Conservation (phyloP, 805 yeast genomes). For the Kluyveromyces wickerhamii region DNA sequence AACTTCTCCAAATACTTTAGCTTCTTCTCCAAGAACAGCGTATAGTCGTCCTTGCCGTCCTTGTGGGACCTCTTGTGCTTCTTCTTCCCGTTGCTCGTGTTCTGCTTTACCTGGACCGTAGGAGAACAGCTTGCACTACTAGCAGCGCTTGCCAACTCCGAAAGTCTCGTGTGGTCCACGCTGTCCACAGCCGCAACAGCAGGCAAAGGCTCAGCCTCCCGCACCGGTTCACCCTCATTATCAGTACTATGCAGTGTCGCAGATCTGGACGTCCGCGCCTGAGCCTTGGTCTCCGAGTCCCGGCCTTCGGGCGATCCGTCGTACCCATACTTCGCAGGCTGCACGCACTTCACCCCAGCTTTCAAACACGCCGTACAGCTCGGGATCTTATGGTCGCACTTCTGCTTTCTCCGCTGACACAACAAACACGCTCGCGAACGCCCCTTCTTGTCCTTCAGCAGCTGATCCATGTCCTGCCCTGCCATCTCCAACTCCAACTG, state of each 20-base stretch:
- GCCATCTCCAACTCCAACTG: slow-evolving; percentile 30
- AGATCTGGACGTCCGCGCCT: too few relatives aligned
- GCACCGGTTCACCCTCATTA: background rate
- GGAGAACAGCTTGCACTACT: slow-evolving; percentile 4
- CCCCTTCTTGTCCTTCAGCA: slow-evolving; percentile 40
- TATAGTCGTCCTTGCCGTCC: slow-evolving; percentile 45
- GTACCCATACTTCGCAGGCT: slow-evolving; percentile 48
- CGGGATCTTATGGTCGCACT: slow-evolving; percentile 59
- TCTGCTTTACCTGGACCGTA: too few relatives aligned
- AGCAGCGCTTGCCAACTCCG: slow-evolving; percentile 2
- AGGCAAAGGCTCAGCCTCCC: background rate
- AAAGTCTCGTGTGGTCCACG: background rate
- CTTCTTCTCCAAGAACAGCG: slow-evolving; percentile 46
- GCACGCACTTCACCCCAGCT: slow-evolving; percentile 53
- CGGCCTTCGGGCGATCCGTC: too few relatives aligned
- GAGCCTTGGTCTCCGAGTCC: too few relatives aligned
- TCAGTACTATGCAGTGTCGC: too few relatives aligned
- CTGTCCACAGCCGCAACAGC: background rate
- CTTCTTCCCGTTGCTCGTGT: slow-evolving; percentile 1
- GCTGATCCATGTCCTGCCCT: slow-evolving; percentile 22
- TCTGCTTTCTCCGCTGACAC: slow-evolving; percentile 52
- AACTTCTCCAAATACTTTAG: slow-evolving; percentile 44
- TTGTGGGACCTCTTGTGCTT: slow-evolving; percentile 1
- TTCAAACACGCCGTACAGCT: slow-evolving; percentile 59
- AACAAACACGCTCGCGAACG: slow-evolving; percentile 49